Conservation (phyloP, 345 rosid species). For the Salix udensis region DNA sequence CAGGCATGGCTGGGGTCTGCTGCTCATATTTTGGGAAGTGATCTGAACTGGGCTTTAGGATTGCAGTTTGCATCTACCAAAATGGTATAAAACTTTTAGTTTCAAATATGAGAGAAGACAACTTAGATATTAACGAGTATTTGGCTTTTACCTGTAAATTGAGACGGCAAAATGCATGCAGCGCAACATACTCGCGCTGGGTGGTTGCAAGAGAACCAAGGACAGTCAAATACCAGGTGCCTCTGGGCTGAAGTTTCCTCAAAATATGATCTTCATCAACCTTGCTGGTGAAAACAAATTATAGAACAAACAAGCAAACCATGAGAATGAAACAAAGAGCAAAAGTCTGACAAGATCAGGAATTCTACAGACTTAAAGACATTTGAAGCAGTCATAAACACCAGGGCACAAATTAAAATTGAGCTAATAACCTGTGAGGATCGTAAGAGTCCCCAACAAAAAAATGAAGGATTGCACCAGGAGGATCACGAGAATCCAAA, state of each 20-base stretch:
- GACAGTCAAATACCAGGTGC: slow-evolving; percentile 84
- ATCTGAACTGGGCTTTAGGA: slow-evolving; percentile 84
- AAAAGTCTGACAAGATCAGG: background rate
- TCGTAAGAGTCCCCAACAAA: slow-evolving; percentile 83
- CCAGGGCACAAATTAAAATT: slow-evolving; percentile 1
- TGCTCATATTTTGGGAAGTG: slow-evolving; percentile 91
- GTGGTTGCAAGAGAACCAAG: slow-evolving; percentile 99
- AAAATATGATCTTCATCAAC: slow-evolving; percentile 79
- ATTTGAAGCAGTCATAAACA: background rate
- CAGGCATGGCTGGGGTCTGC: slow-evolving; percentile 88
- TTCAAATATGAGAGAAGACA: background rate
- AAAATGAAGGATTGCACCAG: slow-evolving; percentile 96
- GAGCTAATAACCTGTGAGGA: slow-evolving; percentile 47
- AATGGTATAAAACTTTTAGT: background rate
- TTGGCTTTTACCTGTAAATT: slow-evolving; percentile 65
- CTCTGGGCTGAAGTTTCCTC: slow-evolving; percentile 78
- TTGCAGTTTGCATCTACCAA: slow-evolving; percentile 87
- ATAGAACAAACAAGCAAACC: background rate
- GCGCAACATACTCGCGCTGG: slow-evolving; percentile 95
- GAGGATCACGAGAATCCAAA: slow-evolving; percentile 88
- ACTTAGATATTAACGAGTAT: background rate
- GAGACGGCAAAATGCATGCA: slow-evolving; percentile 97
- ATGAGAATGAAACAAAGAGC: background rate
- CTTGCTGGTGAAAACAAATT: slow-evolving; percentile 40
- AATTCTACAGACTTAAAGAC: background rate